These are phyloP conservation scores for Aspergillus bertholletiae DNA, from an alignment of 495 filamentous ascomycete species.

Conservation along the genomic window DNA sequence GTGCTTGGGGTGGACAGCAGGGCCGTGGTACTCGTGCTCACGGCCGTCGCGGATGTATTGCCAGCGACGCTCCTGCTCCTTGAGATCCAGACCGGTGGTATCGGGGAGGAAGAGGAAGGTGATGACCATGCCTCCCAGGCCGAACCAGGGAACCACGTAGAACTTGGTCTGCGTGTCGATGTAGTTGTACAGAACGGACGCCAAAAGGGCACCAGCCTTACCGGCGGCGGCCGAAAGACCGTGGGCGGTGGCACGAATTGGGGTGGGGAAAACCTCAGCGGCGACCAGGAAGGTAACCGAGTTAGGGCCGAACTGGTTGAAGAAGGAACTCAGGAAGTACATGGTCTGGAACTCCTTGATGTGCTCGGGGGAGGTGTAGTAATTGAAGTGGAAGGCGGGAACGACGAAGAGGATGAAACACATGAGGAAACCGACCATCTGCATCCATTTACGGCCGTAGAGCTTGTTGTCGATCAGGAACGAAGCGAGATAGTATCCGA, in stretches of 20 bases:
- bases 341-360: slow-evolving; percentile 85
- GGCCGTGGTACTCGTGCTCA: slow-evolving; percentile 78
- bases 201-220: slow-evolving; percentile 80
- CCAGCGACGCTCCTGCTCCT: slow-evolving; percentile 92
- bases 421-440: slow-evolving; percentile 81
- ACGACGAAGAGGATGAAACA: slow-evolving; percentile 84
- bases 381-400: slow-evolving; percentile 77
- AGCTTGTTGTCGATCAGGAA: slow-evolving; percentile 88
- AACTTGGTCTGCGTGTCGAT: slow-evolving; percentile 75
- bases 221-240: slow-evolving; percentile 82
- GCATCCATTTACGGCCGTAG: slow-evolving; percentile 89
- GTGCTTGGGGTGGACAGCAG: slow-evolving; percentile 82
- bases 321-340: slow-evolving; percentile 89
- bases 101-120: slow-evolving; percentile 83
- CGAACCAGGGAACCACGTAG: slow-evolving; percentile 89
- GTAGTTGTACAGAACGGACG: slow-evolving; percentile 84
- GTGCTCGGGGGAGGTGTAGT: slow-evolving; percentile 62
- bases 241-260: slow-evolving; percentile 86
- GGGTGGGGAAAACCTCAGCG: slow-evolving; percentile 86
- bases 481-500: slow-evolving; percentile 77
- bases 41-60: slow-evolving; percentile 70
- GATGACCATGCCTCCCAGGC: slow-evolving; percentile 72
- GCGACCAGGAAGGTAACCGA: slow-evolving; percentile 88
- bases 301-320: slow-evolving; percentile 96
- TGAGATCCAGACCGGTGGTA: slow-evolving; percentile 87